A percentile compares a stretch with the other conserved stretches of the same genome.
Evolutionary conservation across 306 rosid genomes (phyloP).

Genomic region (Erythrophleum fordii): DNA sequence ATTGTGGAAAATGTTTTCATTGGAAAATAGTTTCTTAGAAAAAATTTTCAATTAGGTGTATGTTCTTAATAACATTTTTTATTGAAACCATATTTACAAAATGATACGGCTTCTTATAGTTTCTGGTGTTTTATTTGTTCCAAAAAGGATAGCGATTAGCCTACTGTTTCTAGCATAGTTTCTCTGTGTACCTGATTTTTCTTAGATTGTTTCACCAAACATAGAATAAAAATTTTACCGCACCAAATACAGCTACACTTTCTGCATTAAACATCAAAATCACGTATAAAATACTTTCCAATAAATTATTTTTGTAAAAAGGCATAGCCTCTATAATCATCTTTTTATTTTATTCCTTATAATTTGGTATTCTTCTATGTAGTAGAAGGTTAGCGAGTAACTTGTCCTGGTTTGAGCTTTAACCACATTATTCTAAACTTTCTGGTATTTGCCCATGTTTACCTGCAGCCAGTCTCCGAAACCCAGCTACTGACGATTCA

Average conservation of each 20-base stretch:
- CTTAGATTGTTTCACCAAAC: neutral
- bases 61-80: neutral
- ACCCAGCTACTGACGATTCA: slow-evolving; percentile 89
- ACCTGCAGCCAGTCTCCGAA: slow-evolving; percentile 92
- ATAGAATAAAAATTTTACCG: no score
- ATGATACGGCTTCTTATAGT: neutral
- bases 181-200: neutral
- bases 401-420: slow-evolving; percentile 18
- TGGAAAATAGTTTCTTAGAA: neutral
- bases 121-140: neutral
- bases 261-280: neutral
- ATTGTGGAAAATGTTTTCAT: neutral
- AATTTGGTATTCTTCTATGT: neutral
- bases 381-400: neutral
- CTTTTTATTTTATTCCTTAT: neutral
- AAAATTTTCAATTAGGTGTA: neutral
- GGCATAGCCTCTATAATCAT: neutral
- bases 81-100: neutral
- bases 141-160: neutral
- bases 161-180: neutral
- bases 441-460: slow-evolving; percentile 12
- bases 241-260: neutral
- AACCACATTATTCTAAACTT: slow-evolving; percentile 30
- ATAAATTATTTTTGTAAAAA: neutral
- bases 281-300: neutral